phyloP scores from a whole-genome alignment of 1,284 basidiomycete species.

The Ustilago cynodontis region DNA sequence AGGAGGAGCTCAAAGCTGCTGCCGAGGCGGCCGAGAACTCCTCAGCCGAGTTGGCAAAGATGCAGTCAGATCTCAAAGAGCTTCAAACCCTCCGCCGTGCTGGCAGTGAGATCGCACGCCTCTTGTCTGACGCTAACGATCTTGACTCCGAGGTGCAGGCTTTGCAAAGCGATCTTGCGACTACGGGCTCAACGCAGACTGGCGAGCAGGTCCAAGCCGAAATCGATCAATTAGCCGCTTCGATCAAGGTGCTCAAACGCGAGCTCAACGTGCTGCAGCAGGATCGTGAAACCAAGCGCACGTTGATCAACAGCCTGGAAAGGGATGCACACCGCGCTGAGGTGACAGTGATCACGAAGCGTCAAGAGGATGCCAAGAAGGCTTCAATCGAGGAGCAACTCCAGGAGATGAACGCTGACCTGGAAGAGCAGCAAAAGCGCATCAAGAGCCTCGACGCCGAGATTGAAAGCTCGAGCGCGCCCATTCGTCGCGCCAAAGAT shows the following conservation, averaged over 20 bases:
- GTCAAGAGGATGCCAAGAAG: conserved; percentile 51
- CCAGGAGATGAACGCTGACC: conserved; percentile 74
- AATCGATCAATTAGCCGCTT: conserved; percentile 54
- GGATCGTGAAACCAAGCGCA: conserved; percentile 54
- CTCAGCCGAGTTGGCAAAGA: conserved; percentile 31
- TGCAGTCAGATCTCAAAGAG: conserved; percentile 49
- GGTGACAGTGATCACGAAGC: conserved; percentile 71
- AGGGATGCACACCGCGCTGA: conserved; percentile 52
- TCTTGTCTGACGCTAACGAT: conserved; percentile 36
- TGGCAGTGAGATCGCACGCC: conserved; percentile 48
- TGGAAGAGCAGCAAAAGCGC: conserved; percentile 71
- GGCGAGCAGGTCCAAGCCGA: conserved; percentile 57
- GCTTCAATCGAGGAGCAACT: conserved; percentile 53
- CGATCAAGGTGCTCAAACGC: conserved; percentile 57
- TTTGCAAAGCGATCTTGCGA: conserved; percentile 52
- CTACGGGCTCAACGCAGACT: conserved; percentile 56
- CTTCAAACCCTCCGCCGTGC: conserved; percentile 45
- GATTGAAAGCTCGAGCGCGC: conserved; percentile 77
- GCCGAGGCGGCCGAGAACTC: conserved; percentile 64
- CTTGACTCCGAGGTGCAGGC: conserved; percentile 47
- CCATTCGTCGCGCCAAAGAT: conserved; percentile 78
- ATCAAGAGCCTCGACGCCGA: conserved; percentile 73
- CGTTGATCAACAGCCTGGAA: conserved; percentile 46
- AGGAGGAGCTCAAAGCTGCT: conserved; percentile 63
- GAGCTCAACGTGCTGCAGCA: conserved; percentile 56